Evolutionary conservation across 2,329 filamentous ascomycete species (phyloP).

Genomic region (Madurella fahalii): DNA sequence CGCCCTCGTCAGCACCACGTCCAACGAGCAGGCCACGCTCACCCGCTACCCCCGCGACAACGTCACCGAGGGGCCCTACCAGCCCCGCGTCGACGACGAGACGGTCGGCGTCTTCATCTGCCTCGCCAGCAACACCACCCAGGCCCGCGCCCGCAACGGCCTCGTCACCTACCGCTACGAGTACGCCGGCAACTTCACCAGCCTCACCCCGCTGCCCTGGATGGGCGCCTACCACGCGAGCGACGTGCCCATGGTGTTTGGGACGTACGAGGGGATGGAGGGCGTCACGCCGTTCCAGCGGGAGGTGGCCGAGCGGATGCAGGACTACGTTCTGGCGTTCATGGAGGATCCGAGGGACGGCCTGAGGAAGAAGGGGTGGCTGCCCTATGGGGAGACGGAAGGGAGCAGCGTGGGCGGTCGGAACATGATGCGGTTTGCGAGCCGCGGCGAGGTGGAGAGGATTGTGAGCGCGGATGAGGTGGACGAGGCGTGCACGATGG

Average conservation of each 20-base stretch:
- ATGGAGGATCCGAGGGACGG: conserved; percentile 24
- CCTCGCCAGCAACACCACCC: conserved; percentile 26
- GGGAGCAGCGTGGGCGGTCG: conserved; percentile 7
- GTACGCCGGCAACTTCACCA: conserved; percentile 39
- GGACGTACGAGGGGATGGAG: conserved; percentile 16
- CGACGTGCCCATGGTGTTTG: conserved; percentile 24
- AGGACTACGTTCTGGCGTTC: conserved; percentile 26
- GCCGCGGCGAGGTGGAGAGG: conserved; percentile 3
- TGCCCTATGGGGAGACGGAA: conserved; percentile 17
- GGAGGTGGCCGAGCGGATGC: conserved; percentile 23
- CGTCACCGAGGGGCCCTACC: conserved; percentile 29
- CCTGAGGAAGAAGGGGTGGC: conserved; percentile 22
- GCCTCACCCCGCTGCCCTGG: conserved; percentile 36
- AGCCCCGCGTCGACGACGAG: conserved; percentile 21
- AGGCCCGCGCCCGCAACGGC: conserved; percentile 5
- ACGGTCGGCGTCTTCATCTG: conserved; percentile 27
- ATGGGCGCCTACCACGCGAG: conserved; percentile 32
- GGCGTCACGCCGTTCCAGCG: conserved; percentile 17
- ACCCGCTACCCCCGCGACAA: conserved; percentile 28
- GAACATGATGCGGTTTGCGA: conserved; percentile 21
- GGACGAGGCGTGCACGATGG: conserved; percentile 21
- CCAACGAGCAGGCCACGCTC: conserved; percentile 32
- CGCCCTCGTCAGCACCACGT: conserved; percentile 31
- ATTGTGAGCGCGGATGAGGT: conserved; percentile 19
- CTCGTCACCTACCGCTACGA: conserved; percentile 38